phyloP scores from a whole-genome alignment of 305 asterid species.

The Solanum chacoense region DNA sequence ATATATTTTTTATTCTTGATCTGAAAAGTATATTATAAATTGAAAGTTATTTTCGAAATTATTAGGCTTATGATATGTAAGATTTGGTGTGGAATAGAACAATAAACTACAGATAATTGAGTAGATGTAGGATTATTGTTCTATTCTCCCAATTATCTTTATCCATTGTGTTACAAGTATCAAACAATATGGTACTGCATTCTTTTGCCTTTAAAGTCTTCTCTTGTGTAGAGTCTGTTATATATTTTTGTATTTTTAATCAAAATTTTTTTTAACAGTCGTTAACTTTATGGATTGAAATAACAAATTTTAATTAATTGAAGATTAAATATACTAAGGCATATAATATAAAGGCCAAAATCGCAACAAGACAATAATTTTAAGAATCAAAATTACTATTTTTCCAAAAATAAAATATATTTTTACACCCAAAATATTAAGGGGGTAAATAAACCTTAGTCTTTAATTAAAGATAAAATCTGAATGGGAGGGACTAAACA shows the following conservation, averaged over 20 bases:
- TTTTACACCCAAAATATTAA: background rate
- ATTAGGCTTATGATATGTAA: background rate
- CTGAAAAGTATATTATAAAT: background rate
- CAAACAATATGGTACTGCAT: background rate
- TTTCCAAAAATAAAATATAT: background rate
- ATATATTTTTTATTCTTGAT: background rate
- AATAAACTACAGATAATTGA: background rate
- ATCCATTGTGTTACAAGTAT: background rate
- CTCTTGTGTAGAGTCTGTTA: background rate
- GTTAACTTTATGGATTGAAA: too few species aligned
- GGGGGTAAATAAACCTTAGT: background rate
- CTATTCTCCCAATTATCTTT: background rate
- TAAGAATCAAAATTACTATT: too few species aligned
- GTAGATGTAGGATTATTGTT: background rate
- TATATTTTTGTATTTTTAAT: too few species aligned
- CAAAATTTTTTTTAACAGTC: too few species aligned
- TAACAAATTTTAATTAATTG: too few species aligned
- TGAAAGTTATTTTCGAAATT: background rate
- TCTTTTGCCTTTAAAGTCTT: background rate
- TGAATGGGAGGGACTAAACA: background rate
- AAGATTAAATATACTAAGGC: too few species aligned
- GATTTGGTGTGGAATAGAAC: background rate
- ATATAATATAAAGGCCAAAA: background rate
- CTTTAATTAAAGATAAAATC: background rate
- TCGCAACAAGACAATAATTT: too few species aligned